Base-by-base conservation (phyloP, 1,284 basidiomycete species). In the Rhodotorula sp. region DNA sequence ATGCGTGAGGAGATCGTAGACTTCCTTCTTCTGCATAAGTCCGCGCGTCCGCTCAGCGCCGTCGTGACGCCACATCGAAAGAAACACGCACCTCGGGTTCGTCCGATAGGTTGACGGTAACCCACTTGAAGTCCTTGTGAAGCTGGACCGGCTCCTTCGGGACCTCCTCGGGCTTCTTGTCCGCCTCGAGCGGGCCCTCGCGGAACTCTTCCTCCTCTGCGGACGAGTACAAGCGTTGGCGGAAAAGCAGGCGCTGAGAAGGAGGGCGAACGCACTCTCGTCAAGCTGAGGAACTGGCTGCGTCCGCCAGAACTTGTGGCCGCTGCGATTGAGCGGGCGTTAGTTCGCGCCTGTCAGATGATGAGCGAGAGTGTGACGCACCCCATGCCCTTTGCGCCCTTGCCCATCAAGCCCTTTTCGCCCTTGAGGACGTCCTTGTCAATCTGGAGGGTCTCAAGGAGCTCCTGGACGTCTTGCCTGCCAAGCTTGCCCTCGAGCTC, bases 91-190 rank as follows among this genome's bases (percentile, higher is more conserved):
- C 62, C 85, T 97, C 88, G 29, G 84, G 85, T 21, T 89, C 83
- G 76, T 96, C 88, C 61, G 87, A 86, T 63, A 98, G 87, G 80
- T 99, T 92, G 51, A 99, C 81, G 6, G 85, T 86, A 41, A 88
- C 87, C 97, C 97, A 99, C 80, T 91, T 91, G 77, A 97, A 99
- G 69, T 97, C 94, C 73, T 90, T 90, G 4, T 94, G 97, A 21
- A 99, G 84, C 8, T 90, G 87, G 79, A 92, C 91, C 6, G 95
- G 89, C 29, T 94, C 91, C 80, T 94, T 89, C 34, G 90, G 88
- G 71, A 99, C 89, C 78, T 96, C 87, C 69, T 89, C 88, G 36
- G 85, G 84, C 15, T 90, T 87, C 78, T 89, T 90, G 19, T 90
- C 88, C 25, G 90, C 87, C 77, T 99, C 94, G 72, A 99, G 97